Evolutionary conservation across 495 filamentous ascomycete genomes (phyloP).

Genomic region (Hypoxylon perforatum): DNA sequence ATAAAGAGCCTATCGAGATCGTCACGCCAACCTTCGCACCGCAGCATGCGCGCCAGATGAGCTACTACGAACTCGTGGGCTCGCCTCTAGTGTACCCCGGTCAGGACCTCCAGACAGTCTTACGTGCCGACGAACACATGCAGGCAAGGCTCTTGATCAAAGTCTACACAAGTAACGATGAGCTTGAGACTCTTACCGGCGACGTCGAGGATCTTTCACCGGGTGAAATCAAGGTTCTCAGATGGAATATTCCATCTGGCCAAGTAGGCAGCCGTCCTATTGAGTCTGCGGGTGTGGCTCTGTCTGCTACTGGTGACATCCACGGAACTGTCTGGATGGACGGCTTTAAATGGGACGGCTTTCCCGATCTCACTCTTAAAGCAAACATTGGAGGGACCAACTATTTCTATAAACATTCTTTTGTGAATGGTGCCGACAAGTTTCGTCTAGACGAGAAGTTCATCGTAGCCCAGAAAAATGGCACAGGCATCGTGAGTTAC

Average conservation of each 20-base stretch:
- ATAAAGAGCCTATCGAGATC: slow-evolving; percentile 16
- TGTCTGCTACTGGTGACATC: too few species aligned
- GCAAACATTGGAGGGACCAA: background rate
- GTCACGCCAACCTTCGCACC: slow-evolving; percentile 39
- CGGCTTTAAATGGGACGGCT: slow-evolving; percentile 35
- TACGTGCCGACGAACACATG: slow-evolving; percentile 16
- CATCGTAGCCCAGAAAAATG: slow-evolving; percentile 40
- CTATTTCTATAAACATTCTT: slow-evolving; percentile 40
- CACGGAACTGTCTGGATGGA: slow-evolving; percentile 15
- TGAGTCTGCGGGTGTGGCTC: slow-evolving; percentile 36
- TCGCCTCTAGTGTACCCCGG: slow-evolving; percentile 46
- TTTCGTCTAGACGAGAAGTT: slow-evolving; percentile 33
- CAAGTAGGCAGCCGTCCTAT: slow-evolving; percentile 40
- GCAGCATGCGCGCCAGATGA: slow-evolving; percentile 19
- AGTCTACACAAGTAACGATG: slow-evolving; percentile 35
- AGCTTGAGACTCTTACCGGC: slow-evolving; percentile 18
- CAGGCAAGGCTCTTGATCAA: slow-evolving; percentile 23
- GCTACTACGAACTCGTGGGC: slow-evolving; percentile 41
- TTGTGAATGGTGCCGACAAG: slow-evolving; percentile 37
- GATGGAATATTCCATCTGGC: slow-evolving; percentile 37
- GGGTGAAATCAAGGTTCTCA: slow-evolving; percentile 2
- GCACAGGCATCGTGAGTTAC: slow-evolving; percentile 41
- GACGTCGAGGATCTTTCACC: background rate
- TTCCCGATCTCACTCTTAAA: slow-evolving; percentile 30
- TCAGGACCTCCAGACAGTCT: slow-evolving; percentile 27